Evolutionary conservation across 1,284 basidiomycete species (phyloP).

Genomic region (Phylloporus sp.): DNA sequence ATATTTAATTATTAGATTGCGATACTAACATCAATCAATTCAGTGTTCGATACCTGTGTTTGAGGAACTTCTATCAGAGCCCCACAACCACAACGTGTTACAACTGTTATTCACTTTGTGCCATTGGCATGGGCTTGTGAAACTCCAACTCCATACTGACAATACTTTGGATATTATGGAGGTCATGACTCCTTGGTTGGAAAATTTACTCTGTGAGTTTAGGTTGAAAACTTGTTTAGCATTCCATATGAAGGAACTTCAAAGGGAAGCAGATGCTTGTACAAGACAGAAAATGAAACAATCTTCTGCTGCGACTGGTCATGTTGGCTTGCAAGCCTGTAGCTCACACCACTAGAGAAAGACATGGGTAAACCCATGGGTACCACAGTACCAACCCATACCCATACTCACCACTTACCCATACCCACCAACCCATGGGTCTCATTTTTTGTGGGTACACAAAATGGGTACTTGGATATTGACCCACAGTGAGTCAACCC

Average conservation of each 20-base stretch:
- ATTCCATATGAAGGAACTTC: neutral
- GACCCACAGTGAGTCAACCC: too few species aligned
- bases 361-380: too few species aligned
- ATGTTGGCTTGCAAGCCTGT: neutral
- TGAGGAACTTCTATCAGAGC: constrained; percentile 12
- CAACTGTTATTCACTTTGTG: constrained; percentile 12
- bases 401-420: too few species aligned
- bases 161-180: neutral
- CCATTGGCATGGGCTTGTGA: constrained; percentile 22
- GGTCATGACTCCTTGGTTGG: neutral
- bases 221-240: neutral
- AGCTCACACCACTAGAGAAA: neutral
- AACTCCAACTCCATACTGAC: constrained; percentile 8
- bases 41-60: constrained; percentile 23
- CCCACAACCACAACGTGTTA: neutral
- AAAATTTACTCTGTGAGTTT: neutral
- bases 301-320: neutral
- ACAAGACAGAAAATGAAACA: neutral
- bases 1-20: neutral
- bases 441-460: too few species aligned
- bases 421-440: too few species aligned
- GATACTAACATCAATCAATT: neutral
- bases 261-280: neutral
- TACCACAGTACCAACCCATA: too few species aligned
- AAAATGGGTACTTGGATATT: too few species aligned